Conservation (phyloP, 331 rosid genomes). For the Arachis monticola region DNA sequence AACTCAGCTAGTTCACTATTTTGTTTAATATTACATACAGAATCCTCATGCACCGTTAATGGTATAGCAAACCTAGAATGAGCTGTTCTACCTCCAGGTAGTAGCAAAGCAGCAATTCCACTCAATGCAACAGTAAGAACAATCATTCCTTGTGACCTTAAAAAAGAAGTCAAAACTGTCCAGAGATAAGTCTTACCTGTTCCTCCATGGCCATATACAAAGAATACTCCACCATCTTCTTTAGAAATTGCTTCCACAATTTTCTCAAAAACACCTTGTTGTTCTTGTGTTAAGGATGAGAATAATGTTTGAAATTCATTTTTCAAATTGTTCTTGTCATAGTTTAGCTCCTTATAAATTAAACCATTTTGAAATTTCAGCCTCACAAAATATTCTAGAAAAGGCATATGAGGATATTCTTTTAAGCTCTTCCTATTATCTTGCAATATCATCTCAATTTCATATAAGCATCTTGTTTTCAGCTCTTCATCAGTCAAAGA, state of each 20-base stretch:
- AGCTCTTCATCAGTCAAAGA: too few relatives aligned
- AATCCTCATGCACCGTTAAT: too few relatives aligned
- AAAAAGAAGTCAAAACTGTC: too few relatives aligned
- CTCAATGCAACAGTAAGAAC: too few relatives aligned
- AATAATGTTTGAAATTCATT: neutral
- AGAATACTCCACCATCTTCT: neutral
- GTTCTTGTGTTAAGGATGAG: neutral
- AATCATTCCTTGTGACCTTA: too few relatives aligned
- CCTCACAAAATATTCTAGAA: neutral
- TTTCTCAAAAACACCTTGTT: neutral
- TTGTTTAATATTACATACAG: too few relatives aligned
- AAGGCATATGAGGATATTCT: neutral
- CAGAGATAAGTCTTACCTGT: too few relatives aligned
- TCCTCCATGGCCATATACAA: neutral
- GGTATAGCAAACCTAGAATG: too few relatives aligned
- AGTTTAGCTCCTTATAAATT: neutral
- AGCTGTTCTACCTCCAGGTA: too few relatives aligned
- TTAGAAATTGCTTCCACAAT: neutral
- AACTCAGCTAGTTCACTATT: too few relatives aligned
- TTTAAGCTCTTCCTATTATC: neutral
- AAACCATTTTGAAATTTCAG: neutral
- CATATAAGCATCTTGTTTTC: too few relatives aligned
- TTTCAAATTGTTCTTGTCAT: neutral
- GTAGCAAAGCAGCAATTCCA: too few relatives aligned
- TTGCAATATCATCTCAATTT: neutral